These are phyloP conservation scores for Alisma plantagoaquatica DNA, from an alignment of 106 monocot species.

Conservation along the genomic window DNA sequence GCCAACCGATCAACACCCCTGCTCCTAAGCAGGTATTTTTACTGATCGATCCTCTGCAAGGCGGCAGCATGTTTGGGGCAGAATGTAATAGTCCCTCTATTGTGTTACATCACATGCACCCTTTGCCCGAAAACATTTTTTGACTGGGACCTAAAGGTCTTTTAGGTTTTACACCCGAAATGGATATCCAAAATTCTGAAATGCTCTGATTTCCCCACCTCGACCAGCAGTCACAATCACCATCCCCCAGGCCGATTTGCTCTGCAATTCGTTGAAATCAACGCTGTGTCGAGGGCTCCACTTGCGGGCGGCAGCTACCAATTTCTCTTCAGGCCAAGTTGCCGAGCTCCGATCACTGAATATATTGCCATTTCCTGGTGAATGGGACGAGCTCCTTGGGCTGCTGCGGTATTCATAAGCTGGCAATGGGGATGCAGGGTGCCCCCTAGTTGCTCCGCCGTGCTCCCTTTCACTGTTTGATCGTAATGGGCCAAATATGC, in stretches of 20 bases:
- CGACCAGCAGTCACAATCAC: constrained; percentile 47
- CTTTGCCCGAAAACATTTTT: no score
- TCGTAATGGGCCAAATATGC: not conserved
- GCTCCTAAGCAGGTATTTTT: no score
- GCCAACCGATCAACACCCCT: no score
- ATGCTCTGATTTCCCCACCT: constrained; percentile 31
- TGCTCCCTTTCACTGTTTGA: no score
- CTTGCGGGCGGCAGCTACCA: not conserved
- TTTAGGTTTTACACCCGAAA: not conserved
- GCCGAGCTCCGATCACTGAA: constrained; percentile 5
- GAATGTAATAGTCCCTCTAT: no score
- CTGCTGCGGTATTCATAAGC: not conserved
- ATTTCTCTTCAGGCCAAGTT: constrained; percentile 24
- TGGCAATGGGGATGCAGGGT: not conserved
- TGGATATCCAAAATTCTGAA: constrained; percentile 42
- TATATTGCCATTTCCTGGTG: not conserved
- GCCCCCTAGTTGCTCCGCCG: no score
- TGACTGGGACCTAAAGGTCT: no score
- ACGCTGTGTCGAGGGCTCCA: constrained; percentile 4
- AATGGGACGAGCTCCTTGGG: not conserved
- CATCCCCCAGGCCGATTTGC: constrained; percentile 38
- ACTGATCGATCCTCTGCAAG: no score
- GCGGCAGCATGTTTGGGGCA: no score
- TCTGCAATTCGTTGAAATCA: constrained; percentile 4
- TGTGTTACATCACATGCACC: no score